A percentile compares a stretch with the other conserved stretches of the same genome.
Conservation (phyloP, 768 basidiomycete genomes). For the Leccinum ochraceum region DNA sequence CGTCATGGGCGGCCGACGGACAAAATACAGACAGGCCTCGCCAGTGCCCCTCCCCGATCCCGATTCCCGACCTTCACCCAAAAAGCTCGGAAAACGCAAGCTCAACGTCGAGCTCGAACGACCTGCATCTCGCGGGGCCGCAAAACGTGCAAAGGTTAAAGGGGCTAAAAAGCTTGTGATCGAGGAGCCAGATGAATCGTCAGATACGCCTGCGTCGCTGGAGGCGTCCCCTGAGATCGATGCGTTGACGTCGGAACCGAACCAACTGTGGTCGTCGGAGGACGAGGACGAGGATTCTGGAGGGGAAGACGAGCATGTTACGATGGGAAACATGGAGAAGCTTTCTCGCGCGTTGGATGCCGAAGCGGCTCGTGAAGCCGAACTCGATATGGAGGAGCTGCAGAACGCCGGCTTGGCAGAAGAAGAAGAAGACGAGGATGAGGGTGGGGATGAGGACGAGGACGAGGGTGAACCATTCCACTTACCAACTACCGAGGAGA, state of each 20-base stretch:
- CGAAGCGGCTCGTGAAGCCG: constrained; percentile 63
- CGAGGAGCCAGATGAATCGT: constrained; percentile 18
- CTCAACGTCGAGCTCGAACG: constrained; percentile 41
- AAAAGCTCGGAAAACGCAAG: constrained; percentile 76
- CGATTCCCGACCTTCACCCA: constrained; percentile 40
- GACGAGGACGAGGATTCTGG: constrained; percentile 42
- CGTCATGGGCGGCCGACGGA: constrained; percentile 81
- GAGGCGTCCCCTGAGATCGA: constrained; percentile 48
- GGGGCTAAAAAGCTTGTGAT: constrained; percentile 26
- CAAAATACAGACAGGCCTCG: constrained; percentile 80
- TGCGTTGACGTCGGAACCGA: constrained; percentile 14
- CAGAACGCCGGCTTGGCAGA: constrained; percentile 51
- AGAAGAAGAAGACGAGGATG: constrained; percentile 53
- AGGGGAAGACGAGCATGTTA: constrained; percentile 58
- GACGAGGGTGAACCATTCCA: constrained; percentile 48
- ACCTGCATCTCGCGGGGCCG: constrained; percentile 28
- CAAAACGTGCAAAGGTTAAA: constrained; percentile 37
- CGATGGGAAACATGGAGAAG: constrained; percentile 80
- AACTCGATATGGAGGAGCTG: constrained; percentile 66
- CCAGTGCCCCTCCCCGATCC: constrained; percentile 57
- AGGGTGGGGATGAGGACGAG: constrained; percentile 36
- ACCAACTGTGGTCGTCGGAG: constrained; percentile 40
- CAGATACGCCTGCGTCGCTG: constrained; percentile 33
- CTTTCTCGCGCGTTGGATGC: constrained; percentile 78
- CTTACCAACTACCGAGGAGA: constrained; percentile 70